Evolutionary conservation across 768 basidiomycete genomes (phyloP).

Genomic region (Tylopilus balloui): DNA sequence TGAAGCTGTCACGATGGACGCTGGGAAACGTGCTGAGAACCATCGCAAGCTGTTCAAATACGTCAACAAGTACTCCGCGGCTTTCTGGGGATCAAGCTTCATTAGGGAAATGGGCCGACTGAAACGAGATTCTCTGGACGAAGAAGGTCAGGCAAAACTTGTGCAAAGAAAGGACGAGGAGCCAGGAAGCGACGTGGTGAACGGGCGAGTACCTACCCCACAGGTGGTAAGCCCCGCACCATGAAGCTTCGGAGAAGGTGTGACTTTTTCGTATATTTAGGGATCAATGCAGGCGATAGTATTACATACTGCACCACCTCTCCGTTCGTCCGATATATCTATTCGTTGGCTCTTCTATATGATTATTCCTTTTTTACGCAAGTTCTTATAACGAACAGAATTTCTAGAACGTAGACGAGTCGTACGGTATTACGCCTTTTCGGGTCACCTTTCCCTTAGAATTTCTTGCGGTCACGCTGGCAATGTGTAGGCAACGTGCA

Average conservation of each 20-base stretch:
- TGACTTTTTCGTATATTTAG: constrained; percentile 31
- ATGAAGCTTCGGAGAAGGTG: constrained; percentile 28
- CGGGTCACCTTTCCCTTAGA: constrained; percentile 13
- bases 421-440: constrained; percentile 9
- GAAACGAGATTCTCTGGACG: constrained; percentile 35
- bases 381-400: constrained; percentile 15
- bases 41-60: constrained; percentile 96
- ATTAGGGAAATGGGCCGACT: constrained; percentile 79
- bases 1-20: constrained; percentile 87
- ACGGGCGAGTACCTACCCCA: constrained; percentile 35
- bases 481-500: constrained; percentile 17
- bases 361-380: constrained; percentile 37
- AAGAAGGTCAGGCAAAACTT: constrained; percentile 33
- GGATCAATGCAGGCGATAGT: constrained; percentile 20
- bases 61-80: constrained; percentile 89
- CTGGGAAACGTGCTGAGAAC: constrained; percentile 81
- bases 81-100: constrained; percentile 90
- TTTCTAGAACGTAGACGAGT: constrained; percentile 27
- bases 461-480: constrained; percentile 6
- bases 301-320: constrained; percentile 20
- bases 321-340: constrained; percentile 24
- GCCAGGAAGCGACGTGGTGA: constrained; percentile 36
- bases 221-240: constrained; percentile 34
- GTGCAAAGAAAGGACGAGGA: constrained; percentile 35
- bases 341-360: constrained; percentile 36